Evolutionary conservation across 164 flowering plant species (phyloP).

Genomic region (Macadamia tetraphylla): DNA sequence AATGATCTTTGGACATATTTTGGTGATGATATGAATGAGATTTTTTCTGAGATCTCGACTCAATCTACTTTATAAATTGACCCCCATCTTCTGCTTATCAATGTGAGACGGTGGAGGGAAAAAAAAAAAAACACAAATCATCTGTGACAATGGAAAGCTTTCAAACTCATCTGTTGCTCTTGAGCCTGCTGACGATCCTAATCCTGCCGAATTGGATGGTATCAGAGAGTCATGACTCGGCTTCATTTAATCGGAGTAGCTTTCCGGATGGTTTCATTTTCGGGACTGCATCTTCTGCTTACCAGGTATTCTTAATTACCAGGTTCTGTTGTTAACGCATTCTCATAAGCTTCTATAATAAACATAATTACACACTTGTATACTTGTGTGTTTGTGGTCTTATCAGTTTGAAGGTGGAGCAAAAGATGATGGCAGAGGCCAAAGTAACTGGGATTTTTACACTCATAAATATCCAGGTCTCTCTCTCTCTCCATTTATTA

Average conservation of each 20-base stretch:
- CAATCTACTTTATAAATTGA: no score
- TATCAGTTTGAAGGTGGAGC: neutral
- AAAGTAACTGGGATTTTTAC: neutral
- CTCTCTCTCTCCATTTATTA: neutral
- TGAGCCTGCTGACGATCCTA: neutral
- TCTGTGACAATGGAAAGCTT: no score
- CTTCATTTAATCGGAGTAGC: neutral
- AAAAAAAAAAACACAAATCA: no score
- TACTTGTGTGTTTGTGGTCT: neutral
- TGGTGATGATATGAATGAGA: no score
- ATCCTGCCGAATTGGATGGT: neutral
- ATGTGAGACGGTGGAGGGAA: no score
- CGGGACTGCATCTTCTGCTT: conserved; percentile 2
- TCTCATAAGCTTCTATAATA: neutral
- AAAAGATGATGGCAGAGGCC: neutral
- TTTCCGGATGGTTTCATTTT: conserved; percentile 3
- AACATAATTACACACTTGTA: no score
- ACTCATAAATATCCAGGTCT: neutral
- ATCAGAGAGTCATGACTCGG: neutral
- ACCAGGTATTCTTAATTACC: neutral
- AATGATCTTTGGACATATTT: no score
- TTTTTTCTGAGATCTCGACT: no score
- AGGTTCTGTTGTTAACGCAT: no score
- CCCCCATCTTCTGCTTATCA: no score
- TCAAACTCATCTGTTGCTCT: conserved; percentile 1